Evolutionary conservation across 192 early-diverging fungal genomes (phyloP).

Genomic region (Diversispora epigaea): DNA sequence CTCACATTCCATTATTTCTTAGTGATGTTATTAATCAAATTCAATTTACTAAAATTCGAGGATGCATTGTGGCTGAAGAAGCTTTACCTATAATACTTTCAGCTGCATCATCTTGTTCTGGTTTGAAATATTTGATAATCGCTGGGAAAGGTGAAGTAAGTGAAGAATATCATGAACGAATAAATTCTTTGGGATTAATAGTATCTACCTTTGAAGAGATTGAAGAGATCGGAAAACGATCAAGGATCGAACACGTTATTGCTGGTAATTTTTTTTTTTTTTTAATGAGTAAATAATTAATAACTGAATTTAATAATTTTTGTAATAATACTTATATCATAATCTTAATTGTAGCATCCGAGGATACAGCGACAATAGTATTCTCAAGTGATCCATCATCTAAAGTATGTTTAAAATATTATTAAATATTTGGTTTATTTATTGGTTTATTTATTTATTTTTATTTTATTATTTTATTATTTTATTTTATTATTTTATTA

Average conservation of each 20-base stretch:
- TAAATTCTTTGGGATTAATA: neutral
- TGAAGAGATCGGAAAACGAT: slow-evolving; percentile 9
- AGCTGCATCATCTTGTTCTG: slow-evolving; percentile 12
- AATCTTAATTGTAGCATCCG: slow-evolving; percentile 35
- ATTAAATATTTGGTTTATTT: no score
- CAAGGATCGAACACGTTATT: neutral
- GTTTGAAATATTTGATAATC: slow-evolving; percentile 23
- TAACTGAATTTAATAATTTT: no score
- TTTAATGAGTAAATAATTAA: no score
- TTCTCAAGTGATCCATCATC: slow-evolving; percentile 81
- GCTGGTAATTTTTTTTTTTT: slow-evolving; percentile 3
- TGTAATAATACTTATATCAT: no score
- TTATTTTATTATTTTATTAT: neutral
- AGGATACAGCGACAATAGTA: slow-evolving; percentile 73
- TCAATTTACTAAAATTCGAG: slow-evolving; percentile 4
- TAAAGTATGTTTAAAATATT: neutral
- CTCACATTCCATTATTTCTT: neutral
- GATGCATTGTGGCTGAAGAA: slow-evolving; percentile 11
- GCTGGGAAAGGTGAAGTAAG: neutral
- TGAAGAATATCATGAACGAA: neutral
- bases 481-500: neutral
- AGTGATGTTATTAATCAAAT: slow-evolving; percentile 22
- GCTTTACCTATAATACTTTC: slow-evolving; percentile 1
- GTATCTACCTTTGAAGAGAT: slow-evolving; percentile 13
- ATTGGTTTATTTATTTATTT: neutral